Evolutionary conservation across 371 early-diverging fungal genomes (phyloP).

Genomic region (Ecytonucleospora hepatopenaei): DNA sequence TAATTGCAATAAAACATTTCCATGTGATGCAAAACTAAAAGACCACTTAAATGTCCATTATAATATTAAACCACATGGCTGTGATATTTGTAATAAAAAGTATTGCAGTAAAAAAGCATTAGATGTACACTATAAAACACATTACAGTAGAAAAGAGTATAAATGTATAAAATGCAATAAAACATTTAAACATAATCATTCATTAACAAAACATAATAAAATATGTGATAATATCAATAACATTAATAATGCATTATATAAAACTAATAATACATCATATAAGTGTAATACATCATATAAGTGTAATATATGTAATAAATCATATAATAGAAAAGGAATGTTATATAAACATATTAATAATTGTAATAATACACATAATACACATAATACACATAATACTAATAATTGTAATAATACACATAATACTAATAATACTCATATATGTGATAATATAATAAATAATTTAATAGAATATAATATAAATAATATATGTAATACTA

Average conservation of each 20-base stretch:
- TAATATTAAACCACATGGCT: constrained; percentile 12
- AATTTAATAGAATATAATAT: background rate
- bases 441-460: background rate
- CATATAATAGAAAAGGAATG: background rate
- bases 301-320: background rate
- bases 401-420: background rate
- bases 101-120: constrained; percentile 14
- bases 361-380: background rate
- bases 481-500: background rate
- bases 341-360: background rate
- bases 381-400: background rate
- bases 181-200: background rate
- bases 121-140: constrained; percentile 13
- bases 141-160: background rate
- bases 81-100: constrained; percentile 20
- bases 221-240: background rate
- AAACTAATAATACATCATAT: background rate
- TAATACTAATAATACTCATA: background rate
- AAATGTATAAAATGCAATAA: background rate
- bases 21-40: constrained; percentile 16
- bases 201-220: background rate
- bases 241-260: background rate
- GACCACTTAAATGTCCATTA: constrained; percentile 32
- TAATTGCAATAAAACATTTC: constrained; percentile 26
- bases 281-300: background rate